These are phyloP conservation scores for Juglanconis oblonga DNA, from an alignment of 2,329 filamentous ascomycete genomes.

Conservation along the genomic window DNA sequence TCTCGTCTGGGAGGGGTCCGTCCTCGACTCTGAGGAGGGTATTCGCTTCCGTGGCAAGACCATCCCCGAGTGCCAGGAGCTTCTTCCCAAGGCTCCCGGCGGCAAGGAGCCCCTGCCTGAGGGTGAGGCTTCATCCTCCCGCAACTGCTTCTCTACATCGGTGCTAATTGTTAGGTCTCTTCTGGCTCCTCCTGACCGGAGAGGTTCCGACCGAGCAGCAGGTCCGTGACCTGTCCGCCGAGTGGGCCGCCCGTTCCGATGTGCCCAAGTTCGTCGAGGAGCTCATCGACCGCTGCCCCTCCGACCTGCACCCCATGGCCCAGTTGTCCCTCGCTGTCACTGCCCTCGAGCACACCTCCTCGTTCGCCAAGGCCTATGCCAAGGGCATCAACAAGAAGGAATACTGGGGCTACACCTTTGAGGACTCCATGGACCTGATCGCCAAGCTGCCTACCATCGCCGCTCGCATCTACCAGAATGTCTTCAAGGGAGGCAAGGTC, in stretches of 20 bases:
- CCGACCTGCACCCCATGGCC: constrained; percentile 98
- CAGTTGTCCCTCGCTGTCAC: constrained; percentile 98
- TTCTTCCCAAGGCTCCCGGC: constrained; percentile 94
- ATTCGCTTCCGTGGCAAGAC: constrained; percentile 99
- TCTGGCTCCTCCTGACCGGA: constrained; percentile 98
- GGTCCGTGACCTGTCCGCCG: constrained; percentile 94
- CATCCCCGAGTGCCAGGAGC: constrained; percentile 96
- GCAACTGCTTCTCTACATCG: neutral
- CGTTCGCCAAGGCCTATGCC: constrained; percentile 97
- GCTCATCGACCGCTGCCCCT: constrained; percentile 99
- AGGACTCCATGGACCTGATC: constrained; percentile 99
- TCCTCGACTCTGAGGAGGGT: constrained; percentile 97
- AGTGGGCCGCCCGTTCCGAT: constrained; percentile 97
- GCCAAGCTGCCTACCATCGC: constrained; percentile 99
- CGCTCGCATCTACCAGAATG: constrained; percentile 98
- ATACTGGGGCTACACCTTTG: constrained; percentile 99
- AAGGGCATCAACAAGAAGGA: constrained; percentile 99
- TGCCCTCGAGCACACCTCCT: constrained; percentile 96
- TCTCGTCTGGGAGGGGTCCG: constrained; percentile 97
- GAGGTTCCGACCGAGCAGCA: constrained; percentile 98
- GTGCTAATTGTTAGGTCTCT: constrained; percentile 63
- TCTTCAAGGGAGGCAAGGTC: constrained; percentile 99
- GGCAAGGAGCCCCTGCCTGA: constrained; percentile 96
- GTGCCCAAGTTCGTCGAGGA: constrained; percentile 98
- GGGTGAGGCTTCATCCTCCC: constrained; percentile 50